These are phyloP conservation scores for Pittosporum tobira DNA, from an alignment of 129 eudicot species.

Conservation along the genomic window DNA sequence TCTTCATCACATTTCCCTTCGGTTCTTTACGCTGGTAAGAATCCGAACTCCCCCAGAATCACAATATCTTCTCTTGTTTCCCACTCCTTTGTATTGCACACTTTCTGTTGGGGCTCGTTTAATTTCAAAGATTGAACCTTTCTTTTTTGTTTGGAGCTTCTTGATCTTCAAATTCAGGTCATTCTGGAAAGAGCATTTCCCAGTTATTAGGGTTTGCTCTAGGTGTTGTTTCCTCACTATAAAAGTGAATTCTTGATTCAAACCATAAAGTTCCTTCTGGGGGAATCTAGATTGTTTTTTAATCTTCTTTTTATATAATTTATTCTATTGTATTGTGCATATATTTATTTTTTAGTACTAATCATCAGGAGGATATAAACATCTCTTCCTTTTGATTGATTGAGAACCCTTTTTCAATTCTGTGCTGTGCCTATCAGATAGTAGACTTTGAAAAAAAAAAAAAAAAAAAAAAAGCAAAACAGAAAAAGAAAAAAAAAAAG, in stretches of 20 bases:
- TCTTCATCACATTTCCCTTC: slow-evolving; percentile 26
- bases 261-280: neutral
- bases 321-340: no score
- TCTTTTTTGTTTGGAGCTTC: neutral
- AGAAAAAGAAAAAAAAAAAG: no score
- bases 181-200: slow-evolving; percentile 28
- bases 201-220: slow-evolving; percentile 34
- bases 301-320: slow-evolving; percentile 7
- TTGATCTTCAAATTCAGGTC: neutral
- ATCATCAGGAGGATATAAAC: no score
- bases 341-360: neutral
- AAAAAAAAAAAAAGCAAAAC: neutral
- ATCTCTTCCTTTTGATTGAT: no score
- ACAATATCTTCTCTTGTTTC: neutral
- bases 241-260: neutral
- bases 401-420: no score
- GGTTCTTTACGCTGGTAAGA: slow-evolving; percentile 70
- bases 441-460: neutral
- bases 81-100: neutral
- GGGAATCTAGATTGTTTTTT: neutral
- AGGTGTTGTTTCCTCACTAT: no score
- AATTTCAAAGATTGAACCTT: neutral
- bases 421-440: no score
- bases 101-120: neutral
- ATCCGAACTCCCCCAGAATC: slow-evolving; percentile 32